A percentile compares a stretch with the other conserved stretches of the same genome.
Conservation (phyloP, 306 rosid genomes). For the Canavalia gladiata region DNA sequence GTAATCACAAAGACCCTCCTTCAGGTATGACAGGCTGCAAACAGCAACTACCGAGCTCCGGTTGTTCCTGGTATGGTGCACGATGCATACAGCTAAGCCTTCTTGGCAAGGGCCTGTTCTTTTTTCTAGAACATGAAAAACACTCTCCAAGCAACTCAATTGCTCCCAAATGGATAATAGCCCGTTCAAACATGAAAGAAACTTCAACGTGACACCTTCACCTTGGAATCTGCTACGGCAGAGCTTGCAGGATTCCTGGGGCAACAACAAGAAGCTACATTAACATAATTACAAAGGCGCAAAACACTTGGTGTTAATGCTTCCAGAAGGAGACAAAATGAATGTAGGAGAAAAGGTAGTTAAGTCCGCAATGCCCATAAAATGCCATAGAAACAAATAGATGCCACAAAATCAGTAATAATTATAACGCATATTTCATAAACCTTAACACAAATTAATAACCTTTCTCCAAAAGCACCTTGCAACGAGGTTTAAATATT, state of each 20-base stretch:
- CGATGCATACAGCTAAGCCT: constrained; percentile 67
- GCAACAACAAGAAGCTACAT: constrained; percentile 29
- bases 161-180: constrained; percentile 62
- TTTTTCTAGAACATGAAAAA: constrained; percentile 62
- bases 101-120: constrained; percentile 53
- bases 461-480: neutral
- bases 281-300: neutral
- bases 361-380: neutral
- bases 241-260: constrained; percentile 55
- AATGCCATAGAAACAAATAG: neutral
- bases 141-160: constrained; percentile 75
- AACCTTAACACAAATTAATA: neutral
- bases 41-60: constrained; percentile 51
- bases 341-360: neutral
- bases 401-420: neutral
- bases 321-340: neutral
- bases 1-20: constrained; percentile 48
- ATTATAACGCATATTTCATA: neutral
- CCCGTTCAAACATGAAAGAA: constrained; percentile 79
- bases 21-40: constrained; percentile 51
- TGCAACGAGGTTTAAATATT: neutral
- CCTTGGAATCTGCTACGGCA: constrained; percentile 53
- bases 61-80: constrained; percentile 56
- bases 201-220: constrained; percentile 63
- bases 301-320: neutral